These are phyloP conservation scores for Trametes cinnabarina DNA, from an alignment of 768 basidiomycete genomes.

Conservation along the genomic window DNA sequence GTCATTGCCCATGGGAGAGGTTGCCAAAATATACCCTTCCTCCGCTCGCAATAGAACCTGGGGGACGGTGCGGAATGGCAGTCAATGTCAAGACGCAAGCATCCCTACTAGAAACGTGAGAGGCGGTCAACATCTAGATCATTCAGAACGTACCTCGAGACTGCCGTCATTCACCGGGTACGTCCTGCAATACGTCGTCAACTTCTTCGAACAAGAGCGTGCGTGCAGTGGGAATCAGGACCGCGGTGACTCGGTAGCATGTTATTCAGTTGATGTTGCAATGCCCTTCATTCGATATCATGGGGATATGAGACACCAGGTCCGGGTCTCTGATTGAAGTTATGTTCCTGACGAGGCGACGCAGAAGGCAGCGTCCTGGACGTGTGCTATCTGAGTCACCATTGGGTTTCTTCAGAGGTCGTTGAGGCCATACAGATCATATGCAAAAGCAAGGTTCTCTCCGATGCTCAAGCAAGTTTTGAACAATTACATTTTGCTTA, in stretches of 20 bases:
- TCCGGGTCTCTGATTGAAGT: not conserved
- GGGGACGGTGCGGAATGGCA: slow-evolving; percentile 1
- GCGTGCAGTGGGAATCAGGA: not conserved
- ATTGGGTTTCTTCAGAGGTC: too few relatives aligned
- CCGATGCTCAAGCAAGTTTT: too few relatives aligned
- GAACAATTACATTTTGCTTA: too few relatives aligned
- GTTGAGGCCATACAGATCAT: too few relatives aligned
- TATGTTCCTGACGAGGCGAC: not conserved
- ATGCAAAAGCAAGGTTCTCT: too few relatives aligned
- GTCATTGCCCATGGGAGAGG: slow-evolving; percentile 10
- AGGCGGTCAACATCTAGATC: not conserved
- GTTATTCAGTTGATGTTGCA: not conserved
- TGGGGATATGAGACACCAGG: not conserved
- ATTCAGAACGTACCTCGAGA: not conserved
- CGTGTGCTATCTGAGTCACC: too few relatives aligned
- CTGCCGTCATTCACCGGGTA: not conserved
- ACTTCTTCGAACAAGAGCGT: not conserved
- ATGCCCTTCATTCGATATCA: not conserved
- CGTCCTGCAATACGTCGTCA: not conserved
- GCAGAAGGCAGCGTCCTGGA: not conserved
- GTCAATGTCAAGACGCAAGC: not conserved
- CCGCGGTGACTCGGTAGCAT: not conserved
- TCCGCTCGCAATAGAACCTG: slow-evolving; percentile 4
- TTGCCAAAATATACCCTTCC: not conserved
- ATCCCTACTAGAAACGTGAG: slow-evolving; percentile 1